Evolutionary conservation across 192 early-diverging fungal genomes (phyloP).

Genomic region (Podila horticola): DNA sequence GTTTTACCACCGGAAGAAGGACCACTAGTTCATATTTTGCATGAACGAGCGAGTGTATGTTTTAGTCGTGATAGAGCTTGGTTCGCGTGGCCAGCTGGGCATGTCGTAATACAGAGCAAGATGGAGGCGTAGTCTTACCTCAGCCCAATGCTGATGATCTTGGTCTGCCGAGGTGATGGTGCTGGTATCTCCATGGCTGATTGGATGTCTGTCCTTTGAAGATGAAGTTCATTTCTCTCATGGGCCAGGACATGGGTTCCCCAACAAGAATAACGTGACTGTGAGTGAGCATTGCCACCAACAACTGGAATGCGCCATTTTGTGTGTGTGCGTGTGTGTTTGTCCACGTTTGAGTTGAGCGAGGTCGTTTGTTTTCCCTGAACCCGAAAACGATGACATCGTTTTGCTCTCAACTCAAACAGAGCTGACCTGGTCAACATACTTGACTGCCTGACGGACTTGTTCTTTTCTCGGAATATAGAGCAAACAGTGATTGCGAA

Average conservation of each 20-base stretch:
- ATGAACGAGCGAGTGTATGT: neutral
- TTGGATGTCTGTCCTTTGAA: too few species aligned
- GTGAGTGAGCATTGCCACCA: neutral
- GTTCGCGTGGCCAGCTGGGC: neutral
- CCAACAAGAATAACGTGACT: too few species aligned
- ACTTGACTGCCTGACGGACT: too few species aligned
- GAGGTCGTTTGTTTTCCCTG: neutral
- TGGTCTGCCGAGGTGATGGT: slow-evolving; percentile 4
- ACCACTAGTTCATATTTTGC: slow-evolving; percentile 56
- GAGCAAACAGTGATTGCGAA: too few species aligned
- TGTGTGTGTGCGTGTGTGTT: too few species aligned
- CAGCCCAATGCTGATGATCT: slow-evolving; percentile 48
- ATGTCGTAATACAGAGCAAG: neutral
- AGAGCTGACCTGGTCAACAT: too few species aligned
- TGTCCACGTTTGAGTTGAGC: neutral
- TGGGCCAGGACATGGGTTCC: too few species aligned
- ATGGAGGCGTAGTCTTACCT: slow-evolving; percentile 22
- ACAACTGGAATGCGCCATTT: neutral
- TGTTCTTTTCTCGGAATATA: too few species aligned
- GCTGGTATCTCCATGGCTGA: neutral
- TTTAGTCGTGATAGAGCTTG: neutral
- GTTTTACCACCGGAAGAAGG: slow-evolving; percentile 82
- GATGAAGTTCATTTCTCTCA: too few species aligned
- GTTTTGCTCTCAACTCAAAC: too few species aligned
- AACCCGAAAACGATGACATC: too few species aligned